These are phyloP conservation scores for Camellia granthamiana DNA, from an alignment of 148 eudicot genomes.

Conservation along the genomic window DNA sequence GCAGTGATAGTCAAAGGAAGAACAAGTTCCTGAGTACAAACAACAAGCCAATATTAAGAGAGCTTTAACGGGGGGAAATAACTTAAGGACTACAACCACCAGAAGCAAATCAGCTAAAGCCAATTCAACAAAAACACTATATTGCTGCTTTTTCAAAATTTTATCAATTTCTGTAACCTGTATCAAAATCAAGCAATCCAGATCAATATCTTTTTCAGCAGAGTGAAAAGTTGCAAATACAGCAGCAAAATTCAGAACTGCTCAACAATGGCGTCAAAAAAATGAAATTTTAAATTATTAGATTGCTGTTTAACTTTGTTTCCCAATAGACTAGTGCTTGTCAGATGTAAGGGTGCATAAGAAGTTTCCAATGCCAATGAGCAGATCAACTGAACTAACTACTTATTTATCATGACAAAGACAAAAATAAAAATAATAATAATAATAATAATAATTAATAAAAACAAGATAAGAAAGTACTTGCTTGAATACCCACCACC, in stretches of 20 bases:
- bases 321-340: not conserved
- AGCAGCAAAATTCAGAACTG: not conserved
- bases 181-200: not conserved
- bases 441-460: not conserved
- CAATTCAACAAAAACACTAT: not conserved
- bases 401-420: conserved; percentile 1
- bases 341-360: not conserved
- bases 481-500: not conserved
- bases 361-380: not conserved
- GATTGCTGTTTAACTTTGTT: not conserved
- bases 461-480: not conserved
- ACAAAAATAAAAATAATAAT: not conserved
- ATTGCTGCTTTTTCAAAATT: not conserved
- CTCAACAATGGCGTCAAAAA: not conserved
- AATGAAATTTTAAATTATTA: not conserved
- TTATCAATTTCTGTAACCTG: too few relatives aligned
- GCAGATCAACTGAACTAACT: not conserved
- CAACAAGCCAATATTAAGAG: not conserved
- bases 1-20: conserved; percentile 58
- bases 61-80: not conserved
- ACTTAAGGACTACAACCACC: not conserved
- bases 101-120: conserved; percentile 4
- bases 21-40: conserved; percentile 60
- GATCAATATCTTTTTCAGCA: not conserved
- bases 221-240: not conserved